phyloP scores from a whole-genome alignment of 768 basidiomycete genomes.

The Tulasnella sp. region DNA sequence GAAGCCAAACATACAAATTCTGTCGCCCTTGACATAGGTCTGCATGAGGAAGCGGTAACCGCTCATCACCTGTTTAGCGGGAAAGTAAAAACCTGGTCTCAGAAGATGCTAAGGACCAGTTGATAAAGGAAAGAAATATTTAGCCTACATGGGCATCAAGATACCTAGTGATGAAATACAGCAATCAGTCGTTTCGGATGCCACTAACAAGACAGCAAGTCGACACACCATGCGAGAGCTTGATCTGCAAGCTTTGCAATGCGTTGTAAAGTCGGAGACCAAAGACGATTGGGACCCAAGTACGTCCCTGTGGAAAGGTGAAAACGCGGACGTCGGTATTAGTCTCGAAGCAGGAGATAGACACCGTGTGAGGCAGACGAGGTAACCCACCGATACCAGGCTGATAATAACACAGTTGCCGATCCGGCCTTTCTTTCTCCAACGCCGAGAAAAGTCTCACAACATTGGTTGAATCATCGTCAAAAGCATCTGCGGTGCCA shows the following conservation, averaged over 20 bases:
- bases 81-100: neutral
- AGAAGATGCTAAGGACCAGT: neutral
- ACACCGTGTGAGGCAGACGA: neutral
- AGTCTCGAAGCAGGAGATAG: no score
- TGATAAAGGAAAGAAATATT: neutral
- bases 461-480: slow-evolving; percentile 55
- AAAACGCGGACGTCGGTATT: no score
- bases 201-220: neutral
- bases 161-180: slow-evolving; percentile 48
- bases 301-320: slow-evolving; percentile 39
- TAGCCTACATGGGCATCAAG: slow-evolving; percentile 53
- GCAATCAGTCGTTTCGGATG: neutral
- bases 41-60: slow-evolving; percentile 27
- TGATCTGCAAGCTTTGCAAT: slow-evolving; percentile 59
- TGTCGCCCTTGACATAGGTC: slow-evolving; percentile 14
- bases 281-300: slow-evolving; percentile 44
- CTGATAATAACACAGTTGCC: slow-evolving; percentile 70
- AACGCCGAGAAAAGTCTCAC: slow-evolving; percentile 67
- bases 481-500: slow-evolving; percentile 29
- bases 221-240: slow-evolving; percentile 63
- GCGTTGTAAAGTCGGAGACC: slow-evolving; percentile 55
- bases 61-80: slow-evolving; percentile 12
- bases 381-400: slow-evolving; percentile 38
- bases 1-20: slow-evolving; percentile 31
- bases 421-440: slow-evolving; percentile 52